Evolutionary conservation across 2,329 filamentous ascomycete species (phyloP).

Genomic region (Stemphylium beticola): DNA sequence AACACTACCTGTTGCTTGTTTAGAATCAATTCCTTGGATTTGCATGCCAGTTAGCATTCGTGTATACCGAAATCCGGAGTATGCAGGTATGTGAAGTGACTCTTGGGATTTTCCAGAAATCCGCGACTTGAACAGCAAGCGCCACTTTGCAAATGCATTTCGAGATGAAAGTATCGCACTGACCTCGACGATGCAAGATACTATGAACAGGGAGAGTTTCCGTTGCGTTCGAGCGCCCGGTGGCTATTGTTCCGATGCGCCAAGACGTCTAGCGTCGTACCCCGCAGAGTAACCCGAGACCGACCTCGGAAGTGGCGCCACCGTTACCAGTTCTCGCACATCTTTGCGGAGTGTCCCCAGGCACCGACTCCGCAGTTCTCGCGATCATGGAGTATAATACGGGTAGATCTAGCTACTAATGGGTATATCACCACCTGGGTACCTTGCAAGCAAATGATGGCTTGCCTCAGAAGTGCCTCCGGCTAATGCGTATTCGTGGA

Average conservation of each 20-base stretch:
- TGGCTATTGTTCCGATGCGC: conserved; percentile 1
- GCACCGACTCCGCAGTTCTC: neutral
- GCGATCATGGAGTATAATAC: conserved; percentile 1
- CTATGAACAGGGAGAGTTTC: neutral
- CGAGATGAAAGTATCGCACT: too few species aligned
- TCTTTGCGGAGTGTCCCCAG: neutral
- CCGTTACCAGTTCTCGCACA: neutral
- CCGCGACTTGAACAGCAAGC: too few species aligned
- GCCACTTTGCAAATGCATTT: too few species aligned
- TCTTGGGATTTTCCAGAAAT: too few species aligned
- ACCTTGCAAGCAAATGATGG: neutral
- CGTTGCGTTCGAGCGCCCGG: neutral
- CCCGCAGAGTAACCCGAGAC: conserved; percentile 2
- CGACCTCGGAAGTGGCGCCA: conserved; percentile 5
- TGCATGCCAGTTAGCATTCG: too few species aligned
- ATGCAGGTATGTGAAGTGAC: too few species aligned
- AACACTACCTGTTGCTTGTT: too few species aligned
- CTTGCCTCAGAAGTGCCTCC: neutral
- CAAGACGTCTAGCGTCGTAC: conserved; percentile 2
- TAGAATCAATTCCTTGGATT: too few species aligned
- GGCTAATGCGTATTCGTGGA: conserved; percentile 13
- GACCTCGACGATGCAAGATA: neutral
- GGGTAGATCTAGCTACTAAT: neutral
- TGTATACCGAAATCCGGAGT: too few species aligned
- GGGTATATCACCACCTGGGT: neutral